Conservation (phyloP, 176 grass and related monocot genomes). For the Aegilops umbellulata region DNA sequence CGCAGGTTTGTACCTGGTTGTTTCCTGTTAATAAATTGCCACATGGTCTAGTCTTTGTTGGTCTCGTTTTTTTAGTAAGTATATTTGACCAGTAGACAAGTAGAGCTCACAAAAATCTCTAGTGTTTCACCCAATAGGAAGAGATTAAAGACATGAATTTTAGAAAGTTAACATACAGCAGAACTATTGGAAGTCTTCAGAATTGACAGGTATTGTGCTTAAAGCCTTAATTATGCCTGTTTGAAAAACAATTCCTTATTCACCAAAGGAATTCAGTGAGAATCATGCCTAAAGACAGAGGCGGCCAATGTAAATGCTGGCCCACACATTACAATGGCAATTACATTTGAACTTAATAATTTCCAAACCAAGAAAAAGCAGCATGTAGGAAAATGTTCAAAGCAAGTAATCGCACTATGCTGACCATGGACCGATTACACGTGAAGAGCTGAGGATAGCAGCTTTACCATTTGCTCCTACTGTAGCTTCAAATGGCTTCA, state of each 20-base stretch:
- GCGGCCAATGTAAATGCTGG: not conserved
- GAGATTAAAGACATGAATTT: not conserved
- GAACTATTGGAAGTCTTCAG: not conserved
- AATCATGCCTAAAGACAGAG: conserved; percentile 7
- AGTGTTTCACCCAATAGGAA: conserved; percentile 3
- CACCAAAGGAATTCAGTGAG: not conserved
- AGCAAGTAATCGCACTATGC: conserved; percentile 5
- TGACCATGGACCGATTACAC: not conserved
- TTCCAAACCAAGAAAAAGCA: conserved; percentile 2
- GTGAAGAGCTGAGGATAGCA: conserved; percentile 6
- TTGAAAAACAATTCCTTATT: conserved; percentile 1
- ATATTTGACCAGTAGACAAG: conserved; percentile 11
- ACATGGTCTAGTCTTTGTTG: too few species aligned
- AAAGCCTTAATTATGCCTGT: not conserved
- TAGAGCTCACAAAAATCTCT: not conserved
- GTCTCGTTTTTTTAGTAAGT: not conserved
- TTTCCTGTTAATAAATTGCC: too few species aligned
- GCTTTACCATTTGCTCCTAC: conserved; percentile 18
- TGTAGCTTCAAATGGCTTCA: conserved; percentile 31
- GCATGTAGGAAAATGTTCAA: not conserved
- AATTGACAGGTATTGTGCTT: not conserved
- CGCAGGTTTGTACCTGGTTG: too few species aligned
- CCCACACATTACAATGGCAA: not conserved
- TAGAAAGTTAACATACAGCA: not conserved
- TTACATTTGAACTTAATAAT: conserved; percentile 15